Percentiles rank a stretch among this genome's conserved stretches.
Conservation (phyloP, 805 yeast genomes). For the Saccharomyces kudriavzevii region DNA sequence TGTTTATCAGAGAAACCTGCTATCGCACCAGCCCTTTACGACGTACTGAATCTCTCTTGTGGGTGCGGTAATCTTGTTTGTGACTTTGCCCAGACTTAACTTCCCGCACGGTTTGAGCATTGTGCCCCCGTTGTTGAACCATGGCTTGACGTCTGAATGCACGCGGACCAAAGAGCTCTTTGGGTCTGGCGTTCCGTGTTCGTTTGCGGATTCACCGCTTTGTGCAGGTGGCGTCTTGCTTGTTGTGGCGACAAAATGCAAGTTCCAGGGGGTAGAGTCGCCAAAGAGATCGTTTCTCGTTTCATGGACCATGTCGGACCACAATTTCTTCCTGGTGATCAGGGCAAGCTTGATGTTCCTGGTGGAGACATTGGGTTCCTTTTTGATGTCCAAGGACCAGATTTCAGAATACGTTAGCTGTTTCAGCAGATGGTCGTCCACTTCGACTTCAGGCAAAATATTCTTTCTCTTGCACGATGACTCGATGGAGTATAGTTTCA, state of each 20-base stretch:
- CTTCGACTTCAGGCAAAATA: constrained; percentile 24
- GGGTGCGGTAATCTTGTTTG: not conserved
- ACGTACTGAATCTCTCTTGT: constrained; percentile 24
- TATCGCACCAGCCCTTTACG: constrained; percentile 31
- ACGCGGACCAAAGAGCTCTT: constrained; percentile 19
- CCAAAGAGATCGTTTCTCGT: constrained; percentile 27
- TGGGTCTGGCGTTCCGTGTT: not conserved
- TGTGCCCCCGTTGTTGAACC: constrained; percentile 12
- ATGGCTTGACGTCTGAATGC: constrained; percentile 23
- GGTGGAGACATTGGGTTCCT: constrained; percentile 12
- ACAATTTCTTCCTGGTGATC: constrained; percentile 25
- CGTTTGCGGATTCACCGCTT: not conserved
- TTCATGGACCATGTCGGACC: constrained; percentile 24
- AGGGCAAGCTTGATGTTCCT: constrained; percentile 25
- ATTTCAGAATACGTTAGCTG: constrained; percentile 17
- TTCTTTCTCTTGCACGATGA: constrained; percentile 17
- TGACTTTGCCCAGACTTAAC: constrained; percentile 13
- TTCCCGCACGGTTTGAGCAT: constrained; percentile 29
- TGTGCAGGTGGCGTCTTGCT: not conserved
- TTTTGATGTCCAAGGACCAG: constrained; percentile 13
- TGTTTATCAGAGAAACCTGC: constrained; percentile 12
- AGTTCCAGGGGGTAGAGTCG: constrained; percentile 22
- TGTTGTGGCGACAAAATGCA: constrained; percentile 10
- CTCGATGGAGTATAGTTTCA: constrained; percentile 26
- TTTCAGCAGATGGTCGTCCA: constrained; percentile 24